A percentile compares a stretch with the other conserved stretches of the same genome.
Conservation (phyloP, 495 filamentous ascomycete genomes). For the Niebla homalea region DNA sequence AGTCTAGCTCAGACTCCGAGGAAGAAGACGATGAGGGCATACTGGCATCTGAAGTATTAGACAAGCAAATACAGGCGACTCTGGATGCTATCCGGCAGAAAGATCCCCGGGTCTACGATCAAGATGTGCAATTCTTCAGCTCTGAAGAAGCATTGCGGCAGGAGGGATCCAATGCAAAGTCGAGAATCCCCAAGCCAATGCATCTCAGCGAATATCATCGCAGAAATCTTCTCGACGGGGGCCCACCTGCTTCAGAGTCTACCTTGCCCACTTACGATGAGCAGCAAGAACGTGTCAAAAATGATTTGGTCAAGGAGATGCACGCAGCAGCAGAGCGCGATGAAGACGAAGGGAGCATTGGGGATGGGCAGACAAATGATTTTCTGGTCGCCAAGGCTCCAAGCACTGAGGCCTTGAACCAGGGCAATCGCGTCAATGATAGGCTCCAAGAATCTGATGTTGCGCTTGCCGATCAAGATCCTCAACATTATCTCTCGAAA, state of each 20-base stretch:
- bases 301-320: slow-evolving; percentile 63
- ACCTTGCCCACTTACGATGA: slow-evolving; percentile 42
- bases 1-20: slow-evolving; percentile 49
- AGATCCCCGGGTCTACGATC: slow-evolving; percentile 82
- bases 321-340: slow-evolving; percentile 43
- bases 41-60: slow-evolving; percentile 65
- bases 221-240: slow-evolving; percentile 59
- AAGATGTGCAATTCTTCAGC: slow-evolving; percentile 59
- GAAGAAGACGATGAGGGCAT: slow-evolving; percentile 84
- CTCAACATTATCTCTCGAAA: slow-evolving; percentile 77
- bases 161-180: slow-evolving; percentile 17
- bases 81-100: slow-evolving; percentile 75
- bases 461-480: slow-evolving; percentile 70
- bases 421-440: slow-evolving; percentile 12
- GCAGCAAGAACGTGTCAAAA: slow-evolving; percentile 73
- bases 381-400: slow-evolving; percentile 52
- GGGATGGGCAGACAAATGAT: slow-evolving; percentile 52
- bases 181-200: slow-evolving; percentile 68
- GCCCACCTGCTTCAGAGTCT: slow-evolving; percentile 40
- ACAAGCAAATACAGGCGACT: slow-evolving; percentile 74
- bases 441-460: slow-evolving; percentile 44
- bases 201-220: slow-evolving; percentile 83
- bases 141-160: slow-evolving; percentile 39
- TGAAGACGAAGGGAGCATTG: slow-evolving; percentile 31
- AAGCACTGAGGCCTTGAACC: slow-evolving; percentile 22